These are phyloP conservation scores for Thielaviopsis populi DNA, from an alignment of 2,329 filamentous ascomycete genomes.

Conservation along the genomic window DNA sequence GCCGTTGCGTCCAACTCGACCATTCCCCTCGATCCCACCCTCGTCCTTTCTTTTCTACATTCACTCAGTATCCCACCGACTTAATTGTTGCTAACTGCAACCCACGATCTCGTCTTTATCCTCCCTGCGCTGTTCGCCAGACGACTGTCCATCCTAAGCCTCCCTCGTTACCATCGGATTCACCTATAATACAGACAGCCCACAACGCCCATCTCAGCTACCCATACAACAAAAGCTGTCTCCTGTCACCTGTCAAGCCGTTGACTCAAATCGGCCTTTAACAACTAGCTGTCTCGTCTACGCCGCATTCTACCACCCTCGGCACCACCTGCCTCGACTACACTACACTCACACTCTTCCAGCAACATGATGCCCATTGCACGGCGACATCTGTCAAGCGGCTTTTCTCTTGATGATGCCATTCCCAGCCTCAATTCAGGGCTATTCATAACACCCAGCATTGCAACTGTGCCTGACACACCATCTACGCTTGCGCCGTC, in stretches of 20 bases:
- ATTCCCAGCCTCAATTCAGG: constrained; percentile 4
- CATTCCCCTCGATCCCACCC: neutral
- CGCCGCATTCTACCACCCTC: neutral
- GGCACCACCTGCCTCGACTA: too few species aligned
- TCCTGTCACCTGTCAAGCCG: neutral
- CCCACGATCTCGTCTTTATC: neutral
- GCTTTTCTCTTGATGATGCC: constrained; percentile 6
- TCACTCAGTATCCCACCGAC: neutral
- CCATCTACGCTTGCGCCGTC: neutral
- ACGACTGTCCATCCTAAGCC: neutral
- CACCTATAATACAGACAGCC: neutral
- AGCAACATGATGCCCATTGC: constrained; percentile 8
- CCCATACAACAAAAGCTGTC: neutral
- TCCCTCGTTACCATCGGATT: neutral
- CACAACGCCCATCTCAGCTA: neutral
- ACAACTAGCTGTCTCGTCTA: neutral
- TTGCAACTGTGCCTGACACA: neutral
- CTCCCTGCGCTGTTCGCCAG: neutral
- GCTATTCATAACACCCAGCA: neutral
- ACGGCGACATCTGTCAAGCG: constrained; percentile 3
- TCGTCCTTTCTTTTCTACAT: neutral
- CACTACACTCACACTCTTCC: neutral
- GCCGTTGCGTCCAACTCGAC: neutral
- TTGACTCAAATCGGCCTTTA: neutral
- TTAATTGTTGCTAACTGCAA: neutral